These are phyloP conservation scores for Penicillium occitanis DNA, from an alignment of 2,329 filamentous ascomycete species.

Conservation along the genomic window DNA sequence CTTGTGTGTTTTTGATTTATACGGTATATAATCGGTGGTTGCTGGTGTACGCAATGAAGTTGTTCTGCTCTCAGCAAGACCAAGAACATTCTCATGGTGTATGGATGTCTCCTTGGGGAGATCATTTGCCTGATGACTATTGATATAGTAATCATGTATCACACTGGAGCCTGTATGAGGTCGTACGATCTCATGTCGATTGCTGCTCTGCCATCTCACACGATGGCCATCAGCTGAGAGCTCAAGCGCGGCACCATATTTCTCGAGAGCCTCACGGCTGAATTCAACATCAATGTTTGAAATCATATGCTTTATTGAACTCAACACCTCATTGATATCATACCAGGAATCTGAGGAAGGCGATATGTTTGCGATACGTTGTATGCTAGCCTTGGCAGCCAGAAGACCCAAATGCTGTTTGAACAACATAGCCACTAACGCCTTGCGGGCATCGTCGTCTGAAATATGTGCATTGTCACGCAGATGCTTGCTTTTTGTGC, in stretches of 20 bases:
- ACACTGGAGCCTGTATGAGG: not conserved
- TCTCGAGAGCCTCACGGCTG: conserved; percentile 67
- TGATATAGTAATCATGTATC: not conserved
- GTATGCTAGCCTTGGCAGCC: not conserved
- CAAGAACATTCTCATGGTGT: conserved; percentile 5
- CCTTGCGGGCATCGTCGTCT: conserved; percentile 6
- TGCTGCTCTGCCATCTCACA: conserved; percentile 72
- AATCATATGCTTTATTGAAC: conserved; percentile 81
- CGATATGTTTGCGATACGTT: not conserved
- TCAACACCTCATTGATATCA: conserved; percentile 62
- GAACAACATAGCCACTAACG: conserved; percentile 14
- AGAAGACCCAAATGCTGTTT: conserved; percentile 9
- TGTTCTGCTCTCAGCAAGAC: not conserved
- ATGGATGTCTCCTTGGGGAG: not conserved
- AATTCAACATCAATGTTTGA: conserved; percentile 79
- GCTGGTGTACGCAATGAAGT: not conserved
- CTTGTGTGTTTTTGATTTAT: not conserved
- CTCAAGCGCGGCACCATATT: conserved; percentile 73
- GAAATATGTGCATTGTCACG: not conserved
- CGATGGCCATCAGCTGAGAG: conserved; percentile 75
- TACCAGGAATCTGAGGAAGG: conserved; percentile 5
- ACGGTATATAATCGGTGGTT: conserved; percentile 6
- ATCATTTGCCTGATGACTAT: not conserved
- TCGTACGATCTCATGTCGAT: conserved; percentile 51
- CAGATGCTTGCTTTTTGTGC: not conserved